Conservation (phyloP, 345 rosid species). For the Pistacia integerrima region DNA sequence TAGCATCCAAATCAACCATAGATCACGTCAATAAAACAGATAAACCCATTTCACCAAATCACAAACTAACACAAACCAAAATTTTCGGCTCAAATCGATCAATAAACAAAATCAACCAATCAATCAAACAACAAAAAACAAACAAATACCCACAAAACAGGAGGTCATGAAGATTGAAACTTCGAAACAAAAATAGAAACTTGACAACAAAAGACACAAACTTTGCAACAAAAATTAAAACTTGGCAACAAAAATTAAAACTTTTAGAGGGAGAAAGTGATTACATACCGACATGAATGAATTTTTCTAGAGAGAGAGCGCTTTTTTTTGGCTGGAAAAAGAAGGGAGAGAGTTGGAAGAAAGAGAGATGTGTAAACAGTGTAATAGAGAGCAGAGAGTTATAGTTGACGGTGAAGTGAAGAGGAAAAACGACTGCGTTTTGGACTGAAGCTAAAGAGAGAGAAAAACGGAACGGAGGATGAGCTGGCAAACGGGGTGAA, state of each 20-base stretch:
- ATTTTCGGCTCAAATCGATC: slow-evolving; percentile 17
- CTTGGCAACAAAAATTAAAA: slow-evolving; percentile 10
- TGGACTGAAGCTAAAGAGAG: not conserved
- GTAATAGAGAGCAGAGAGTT: slow-evolving; percentile 10
- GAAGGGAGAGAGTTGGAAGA: slow-evolving; percentile 3
- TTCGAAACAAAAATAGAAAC: slow-evolving; percentile 13
- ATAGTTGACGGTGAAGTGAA: slow-evolving; percentile 28
- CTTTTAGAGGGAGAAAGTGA: slow-evolving; percentile 7
- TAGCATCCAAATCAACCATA: slow-evolving; percentile 18
- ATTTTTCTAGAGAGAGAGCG: slow-evolving; percentile 24
- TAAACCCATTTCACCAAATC: slow-evolving; percentile 15
- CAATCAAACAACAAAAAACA: slow-evolving; percentile 7
- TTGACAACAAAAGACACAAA: slow-evolving; percentile 8
- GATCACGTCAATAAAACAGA: not conserved
- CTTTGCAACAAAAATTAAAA: slow-evolving; percentile 12
- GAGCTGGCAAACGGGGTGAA: slow-evolving; percentile 56
- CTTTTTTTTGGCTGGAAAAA: not conserved
- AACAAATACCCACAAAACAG: not conserved
- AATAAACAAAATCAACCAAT: not conserved
- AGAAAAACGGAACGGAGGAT: slow-evolving; percentile 30
- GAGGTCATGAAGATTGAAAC: slow-evolving; percentile 2
- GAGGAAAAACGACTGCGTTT: slow-evolving; percentile 26
- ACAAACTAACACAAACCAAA: slow-evolving; percentile 12
- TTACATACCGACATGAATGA: slow-evolving; percentile 70
- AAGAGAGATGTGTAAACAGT: slow-evolving; percentile 6